Evolutionary conservation across 2,329 filamentous ascomycete species (phyloP).

Genomic region (Aspergillus neoniger): DNA sequence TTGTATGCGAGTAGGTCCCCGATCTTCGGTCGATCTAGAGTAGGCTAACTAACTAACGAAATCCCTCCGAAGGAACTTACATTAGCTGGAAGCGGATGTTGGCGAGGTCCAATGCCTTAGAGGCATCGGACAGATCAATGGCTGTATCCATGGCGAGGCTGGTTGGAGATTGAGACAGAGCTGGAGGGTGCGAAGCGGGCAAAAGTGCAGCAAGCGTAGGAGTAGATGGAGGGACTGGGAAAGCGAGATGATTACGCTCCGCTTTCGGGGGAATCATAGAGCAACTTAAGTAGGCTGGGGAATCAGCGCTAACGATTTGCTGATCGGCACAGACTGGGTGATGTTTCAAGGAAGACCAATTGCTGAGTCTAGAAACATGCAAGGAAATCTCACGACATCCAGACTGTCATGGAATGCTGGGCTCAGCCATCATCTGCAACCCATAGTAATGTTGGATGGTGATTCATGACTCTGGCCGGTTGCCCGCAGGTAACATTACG

Average conservation of each 20-base stretch:
- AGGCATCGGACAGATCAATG: slow-evolving; percentile 82
- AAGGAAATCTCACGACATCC: neutral
- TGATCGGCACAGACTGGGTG: neutral
- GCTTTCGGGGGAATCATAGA: neutral
- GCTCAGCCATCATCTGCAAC: neutral
- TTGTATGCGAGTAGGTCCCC: neutral
- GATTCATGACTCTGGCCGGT: neutral
- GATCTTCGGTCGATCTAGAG: neutral
- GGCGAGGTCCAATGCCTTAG: slow-evolving; percentile 81
- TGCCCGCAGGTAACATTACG: neutral
- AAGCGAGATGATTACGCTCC: neutral
- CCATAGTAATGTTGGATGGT: neutral
- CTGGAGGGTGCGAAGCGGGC: neutral
- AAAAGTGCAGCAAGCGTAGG: neutral
- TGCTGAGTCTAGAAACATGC: neutral
- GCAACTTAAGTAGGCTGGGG: neutral
- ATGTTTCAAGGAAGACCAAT: too few species aligned
- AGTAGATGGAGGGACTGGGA: neutral
- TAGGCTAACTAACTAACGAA: neutral
- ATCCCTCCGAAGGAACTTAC: slow-evolving; percentile 54
- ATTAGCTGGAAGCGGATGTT: slow-evolving; percentile 94
- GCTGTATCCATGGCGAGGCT: slow-evolving; percentile 73
- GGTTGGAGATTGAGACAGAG: neutral
- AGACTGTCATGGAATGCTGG: neutral
- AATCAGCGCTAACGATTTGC: neutral